Evolutionary conservation across 805 yeast genomes (phyloP), one percentile per base, ranked within the genome.

Genomic region (Cyberlindnera maclurae): DNA sequence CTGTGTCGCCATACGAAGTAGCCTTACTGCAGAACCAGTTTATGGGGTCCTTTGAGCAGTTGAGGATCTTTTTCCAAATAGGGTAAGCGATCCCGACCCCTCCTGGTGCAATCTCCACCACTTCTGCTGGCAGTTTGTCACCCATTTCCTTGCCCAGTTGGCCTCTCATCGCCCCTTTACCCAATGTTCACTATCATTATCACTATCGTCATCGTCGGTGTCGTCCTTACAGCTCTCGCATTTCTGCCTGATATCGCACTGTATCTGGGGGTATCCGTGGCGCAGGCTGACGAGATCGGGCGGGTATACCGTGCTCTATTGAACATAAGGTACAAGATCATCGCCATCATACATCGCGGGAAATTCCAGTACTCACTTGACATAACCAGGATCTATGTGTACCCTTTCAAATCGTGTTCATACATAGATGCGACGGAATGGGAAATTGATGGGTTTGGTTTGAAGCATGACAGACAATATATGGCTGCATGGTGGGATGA

Each of bases 381-480:
- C 3, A 38, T 50, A 4, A 13, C 27, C 7, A 30, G 38, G 33
- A 40, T 50, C 13, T 34, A 35, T 27, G 43, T 50, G 4, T 47
- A 45, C 26, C 55, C 55, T 4, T 38, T 50, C 20, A 50, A 50
- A 29, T 47, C 51, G 2, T 37, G 40, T 12, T 41, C 48, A 3
- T 39, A 38, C 18, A 12, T 49, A 3, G 30, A 33, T 6, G 47
- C 42, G 2, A 17, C 36, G 3, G 30, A 32, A 15, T 50, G 55
- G 55, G 45, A 43, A 29, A 22, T 50, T 33, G 52, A 49, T 39
- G 45, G 46, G 35, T 34, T 32, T 34, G 55, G 55, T 4, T 40
- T 50, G 31, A 50, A 47, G 37, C 33, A 47, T 35, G 55, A 50
- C 29, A 38, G 55, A 13, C 51, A 50, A 33, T 50, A 38, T 34